These are phyloP conservation scores for Castanospermum australe DNA, from an alignment of 306 rosid species.

Conservation along the genomic window DNA sequence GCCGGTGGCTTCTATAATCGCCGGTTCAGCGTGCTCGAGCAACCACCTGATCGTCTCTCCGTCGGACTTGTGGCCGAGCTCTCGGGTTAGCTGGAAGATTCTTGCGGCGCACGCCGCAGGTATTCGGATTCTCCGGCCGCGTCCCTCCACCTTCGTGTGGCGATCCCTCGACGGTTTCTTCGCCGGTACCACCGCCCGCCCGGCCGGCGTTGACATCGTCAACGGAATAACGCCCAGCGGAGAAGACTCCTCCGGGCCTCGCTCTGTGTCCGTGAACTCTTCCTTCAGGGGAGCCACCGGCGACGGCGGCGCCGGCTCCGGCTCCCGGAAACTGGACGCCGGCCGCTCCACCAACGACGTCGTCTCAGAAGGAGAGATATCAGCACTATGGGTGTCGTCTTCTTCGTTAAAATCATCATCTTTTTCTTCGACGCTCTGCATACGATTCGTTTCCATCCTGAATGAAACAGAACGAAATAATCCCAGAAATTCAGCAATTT, in stretches of 20 bases:
- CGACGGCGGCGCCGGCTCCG: slow-evolving; percentile 16
- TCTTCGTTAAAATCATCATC: slow-evolving; percentile 22
- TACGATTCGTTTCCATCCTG: slow-evolving; percentile 42
- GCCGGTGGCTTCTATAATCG: slow-evolving; percentile 80
- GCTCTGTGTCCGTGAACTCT: slow-evolving; percentile 45
- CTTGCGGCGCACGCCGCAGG: slow-evolving; percentile 86
- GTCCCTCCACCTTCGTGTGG: slow-evolving; percentile 91
- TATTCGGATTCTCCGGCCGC: slow-evolving; percentile 86
- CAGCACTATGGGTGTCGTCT: slow-evolving; percentile 15
- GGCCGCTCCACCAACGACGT: slow-evolving; percentile 7
- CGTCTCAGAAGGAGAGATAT: slow-evolving; percentile 25
- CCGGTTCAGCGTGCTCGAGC: slow-evolving; percentile 70
- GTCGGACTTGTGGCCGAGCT: slow-evolving; percentile 80
- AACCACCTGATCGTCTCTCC: slow-evolving; percentile 92
- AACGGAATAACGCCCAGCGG: slow-evolving; percentile 36
- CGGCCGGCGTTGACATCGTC: not conserved
- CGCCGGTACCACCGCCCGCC: not conserved
- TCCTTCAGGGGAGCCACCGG: slow-evolving; percentile 44
- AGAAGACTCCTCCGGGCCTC: slow-evolving; percentile 26
- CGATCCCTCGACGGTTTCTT: slow-evolving; percentile 67
- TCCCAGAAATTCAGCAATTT: not conserved
- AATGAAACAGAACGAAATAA: too few species aligned
- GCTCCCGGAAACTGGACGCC: not conserved
- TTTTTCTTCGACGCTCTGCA: slow-evolving; percentile 11
- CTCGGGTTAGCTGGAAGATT: slow-evolving; percentile 79